These are phyloP conservation scores for Phaffia tasmanica DNA, from an alignment of 768 basidiomycete species.

Conservation along the genomic window DNA sequence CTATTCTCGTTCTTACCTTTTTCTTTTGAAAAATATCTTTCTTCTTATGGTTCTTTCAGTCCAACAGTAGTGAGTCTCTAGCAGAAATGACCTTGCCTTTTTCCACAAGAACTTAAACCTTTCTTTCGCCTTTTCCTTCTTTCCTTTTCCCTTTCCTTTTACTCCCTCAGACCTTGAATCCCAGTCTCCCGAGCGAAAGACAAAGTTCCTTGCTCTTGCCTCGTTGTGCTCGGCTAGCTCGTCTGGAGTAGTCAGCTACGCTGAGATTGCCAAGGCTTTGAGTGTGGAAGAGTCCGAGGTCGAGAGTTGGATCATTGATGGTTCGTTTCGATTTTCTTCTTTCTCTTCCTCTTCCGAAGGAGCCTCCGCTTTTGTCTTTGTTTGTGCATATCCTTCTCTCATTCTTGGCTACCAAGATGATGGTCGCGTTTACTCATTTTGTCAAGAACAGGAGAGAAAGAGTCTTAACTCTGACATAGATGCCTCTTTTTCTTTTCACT, in stretches of 20 bases:
- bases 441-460: too few species aligned
- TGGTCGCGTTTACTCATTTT: too few species aligned
- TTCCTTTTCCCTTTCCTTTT: not conserved
- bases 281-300: conserved; percentile 57
- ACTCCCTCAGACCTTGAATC: conserved; percentile 46
- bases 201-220: conserved; percentile 63
- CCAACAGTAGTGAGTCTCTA: too few species aligned
- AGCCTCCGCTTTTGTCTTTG: not conserved
- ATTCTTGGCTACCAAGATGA: not conserved
- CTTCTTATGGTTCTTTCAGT: conserved; percentile 38
- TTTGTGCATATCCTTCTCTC: not conserved
- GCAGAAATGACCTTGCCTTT: too few species aligned
- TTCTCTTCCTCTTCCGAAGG: not conserved
- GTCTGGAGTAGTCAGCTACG: conserved; percentile 58
- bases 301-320: conserved; percentile 79
- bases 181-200: conserved; percentile 59
- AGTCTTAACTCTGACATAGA: not conserved
- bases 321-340: conserved; percentile 41
- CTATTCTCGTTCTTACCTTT: conserved; percentile 33
- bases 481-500: not conserved
- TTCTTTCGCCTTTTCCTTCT: conserved; percentile 5
- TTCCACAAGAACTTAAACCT: not conserved
- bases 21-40: conserved; percentile 57
- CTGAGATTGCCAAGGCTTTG: conserved; percentile 55
- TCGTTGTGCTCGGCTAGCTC: conserved; percentile 51